A percentile compares a stretch with the other conserved stretches of the same genome.
phyloP scores from a whole-genome alignment of 2,329 filamentous ascomycete species.

The Xylariales sp. region DNA sequence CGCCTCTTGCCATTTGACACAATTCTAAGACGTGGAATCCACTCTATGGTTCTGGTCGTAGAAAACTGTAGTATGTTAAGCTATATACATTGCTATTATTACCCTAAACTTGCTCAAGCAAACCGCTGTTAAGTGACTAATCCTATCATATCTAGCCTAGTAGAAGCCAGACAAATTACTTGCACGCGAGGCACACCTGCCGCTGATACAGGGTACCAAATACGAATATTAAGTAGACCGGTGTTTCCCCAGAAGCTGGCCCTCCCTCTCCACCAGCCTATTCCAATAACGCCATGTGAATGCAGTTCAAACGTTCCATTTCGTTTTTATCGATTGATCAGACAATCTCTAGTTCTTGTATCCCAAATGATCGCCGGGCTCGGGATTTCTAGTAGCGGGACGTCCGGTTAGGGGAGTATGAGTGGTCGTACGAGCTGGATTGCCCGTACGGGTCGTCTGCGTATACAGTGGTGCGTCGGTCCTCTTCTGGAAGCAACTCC shows the following conservation, averaged over 20 bases:
- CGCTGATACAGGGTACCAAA: constrained; percentile 36
- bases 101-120: constrained; percentile 4
- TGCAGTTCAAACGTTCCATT: constrained; percentile 34
- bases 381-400: constrained; percentile 49
- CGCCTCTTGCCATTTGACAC: background rate
- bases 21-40: background rate
- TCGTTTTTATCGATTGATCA: constrained; percentile 14
- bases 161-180: constrained; percentile 9
- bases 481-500: constrained; percentile 84
- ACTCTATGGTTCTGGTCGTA: background rate
- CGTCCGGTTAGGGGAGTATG: constrained; percentile 56
- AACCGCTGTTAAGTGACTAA: constrained; percentile 21
- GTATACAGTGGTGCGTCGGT: constrained; percentile 79
- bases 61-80: constrained; percentile 18
- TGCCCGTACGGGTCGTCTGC: constrained; percentile 72
- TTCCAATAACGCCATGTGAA: constrained; percentile 45
- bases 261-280: constrained; percentile 31
- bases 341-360: constrained; percentile 7
- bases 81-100: constrained; percentile 38
- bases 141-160: constrained; percentile 17
- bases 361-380: constrained; percentile 14
- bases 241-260: constrained; percentile 32
- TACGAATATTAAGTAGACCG: constrained; percentile 34
- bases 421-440: constrained; percentile 59
- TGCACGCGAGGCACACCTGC: constrained; percentile 26